Evolutionary conservation across 1,139 yeast genomes (phyloP).

Genomic region (Pichia sp.): DNA sequence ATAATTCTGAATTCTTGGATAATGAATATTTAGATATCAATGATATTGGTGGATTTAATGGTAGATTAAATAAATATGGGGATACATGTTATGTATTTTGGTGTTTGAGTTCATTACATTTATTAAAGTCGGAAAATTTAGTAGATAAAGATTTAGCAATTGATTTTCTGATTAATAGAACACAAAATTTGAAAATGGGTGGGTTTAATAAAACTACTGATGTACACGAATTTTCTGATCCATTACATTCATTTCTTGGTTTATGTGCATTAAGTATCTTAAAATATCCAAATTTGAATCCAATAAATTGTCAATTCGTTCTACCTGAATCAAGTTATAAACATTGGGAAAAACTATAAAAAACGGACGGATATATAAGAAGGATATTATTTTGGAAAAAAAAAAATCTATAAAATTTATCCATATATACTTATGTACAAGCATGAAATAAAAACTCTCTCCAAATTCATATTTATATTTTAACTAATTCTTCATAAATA

Average conservation of each 20-base stretch:
- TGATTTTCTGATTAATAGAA: slow-evolving; percentile 45
- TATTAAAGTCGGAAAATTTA: slow-evolving; percentile 34
- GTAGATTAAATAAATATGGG: slow-evolving; percentile 74
- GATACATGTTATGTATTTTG: slow-evolving; percentile 95
- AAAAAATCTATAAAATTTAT: not conserved
- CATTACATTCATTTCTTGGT: slow-evolving; percentile 60
- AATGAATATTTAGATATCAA: slow-evolving; percentile 36
- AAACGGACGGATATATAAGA: not conserved
- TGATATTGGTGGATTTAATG: slow-evolving; percentile 81
- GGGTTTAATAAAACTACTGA: slow-evolving; percentile 69
- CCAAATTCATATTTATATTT: slow-evolving; percentile 22
- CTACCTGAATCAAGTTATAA: slow-evolving; percentile 21
- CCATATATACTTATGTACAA: not conserved
- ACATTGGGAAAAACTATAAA: slow-evolving; percentile 14
- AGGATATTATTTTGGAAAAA: too few species aligned
- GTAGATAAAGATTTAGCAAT: slow-evolving; percentile 36
- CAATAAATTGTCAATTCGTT: slow-evolving; percentile 27
- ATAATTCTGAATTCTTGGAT: slow-evolving; percentile 21
- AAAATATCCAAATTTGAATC: slow-evolving; percentile 11
- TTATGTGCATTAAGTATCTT: slow-evolving; percentile 50
- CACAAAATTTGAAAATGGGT: slow-evolving; percentile 65
- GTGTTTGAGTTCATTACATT: slow-evolving; percentile 57
- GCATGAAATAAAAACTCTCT: too few species aligned
- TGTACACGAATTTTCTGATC: slow-evolving; percentile 51
- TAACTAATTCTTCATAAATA: slow-evolving; percentile 81